Evolutionary conservation across 2,329 filamentous ascomycete species (phyloP), one percentile per base, ranked within the genome.

Genomic region (Ophiostoma ulmi): DNA sequence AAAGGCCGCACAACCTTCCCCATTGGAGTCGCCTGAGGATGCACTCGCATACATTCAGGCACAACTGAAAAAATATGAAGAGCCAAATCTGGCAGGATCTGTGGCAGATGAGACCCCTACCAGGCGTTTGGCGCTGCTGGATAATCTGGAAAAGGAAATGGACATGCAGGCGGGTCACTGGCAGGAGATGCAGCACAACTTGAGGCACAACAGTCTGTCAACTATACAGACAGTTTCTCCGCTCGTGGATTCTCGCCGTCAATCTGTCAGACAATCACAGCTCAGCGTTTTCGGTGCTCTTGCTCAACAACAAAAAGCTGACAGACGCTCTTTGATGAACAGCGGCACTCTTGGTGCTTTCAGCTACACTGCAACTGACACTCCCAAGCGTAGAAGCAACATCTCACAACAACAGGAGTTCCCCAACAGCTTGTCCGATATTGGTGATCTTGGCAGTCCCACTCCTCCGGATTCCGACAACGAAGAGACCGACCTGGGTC

Each of bases 121-220:
- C 17, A 80, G 80, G 70, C 80, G 82, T 38, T 78, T 85, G 71
- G 81, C 80, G 44, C 80, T 89, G 3, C 79, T 90, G 1, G 83
- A 86, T 41, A 84, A 87, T 72, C 79, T 90, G 1, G 88, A 90
- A 75, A 80, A 80, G 72, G 88, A 90, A 77, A 87, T 90, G 83
- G 86, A 84, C 0, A 77, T 82, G 73, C 85, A 90, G 75, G 86
- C 88, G 75, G 81, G 81, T 70, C 83, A 85, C 73, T 90, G 88
- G 88, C 83, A 85, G 70, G 79, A 83, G 68, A 83, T 89, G 78
- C 86, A 86, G 71, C 79, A 83, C 36, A 82, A 84, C 52, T 76
- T 88, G 58, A 79, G 80, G 69, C 82, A 83, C 71, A 82, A 85
- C 74, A 87, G 86, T 6, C 75, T 84, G 58, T 86, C 83, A 1